phyloP scores from a whole-genome alignment of 208 protist species.

The Naegleria lovaniensis region DNA sequence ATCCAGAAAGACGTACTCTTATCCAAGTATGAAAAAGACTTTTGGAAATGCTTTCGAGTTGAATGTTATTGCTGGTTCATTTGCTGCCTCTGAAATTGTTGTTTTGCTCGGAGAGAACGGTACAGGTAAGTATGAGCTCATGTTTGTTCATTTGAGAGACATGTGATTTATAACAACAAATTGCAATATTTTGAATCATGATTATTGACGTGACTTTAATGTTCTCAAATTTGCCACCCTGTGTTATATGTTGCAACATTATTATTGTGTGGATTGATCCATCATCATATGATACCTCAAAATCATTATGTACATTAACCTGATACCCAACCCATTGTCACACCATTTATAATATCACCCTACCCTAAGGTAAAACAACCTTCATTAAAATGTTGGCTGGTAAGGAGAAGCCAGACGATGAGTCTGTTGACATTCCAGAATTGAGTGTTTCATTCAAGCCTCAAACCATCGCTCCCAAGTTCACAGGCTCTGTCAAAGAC shows the following conservation, averaged over 20 bases:
- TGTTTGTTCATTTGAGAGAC: conserved; percentile 31
- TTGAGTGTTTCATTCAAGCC: conserved; percentile 99
- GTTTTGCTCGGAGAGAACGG: conserved; percentile 99
- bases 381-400: conserved; percentile 41
- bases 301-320: too few relatives aligned
- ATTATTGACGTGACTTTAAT: background rate
- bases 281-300: too few relatives aligned
- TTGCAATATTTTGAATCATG: background rate
- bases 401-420: conserved; percentile 68
- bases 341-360: too few relatives aligned
- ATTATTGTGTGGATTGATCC: too few relatives aligned
- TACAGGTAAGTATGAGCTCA: conserved; percentile 99
- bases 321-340: too few relatives aligned
- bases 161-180: background rate
- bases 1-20: conserved; percentile 64
- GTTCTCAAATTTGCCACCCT: background rate
- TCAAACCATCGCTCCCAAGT: conserved; percentile 98
- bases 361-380: conserved; percentile 4
- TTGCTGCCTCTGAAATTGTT: conserved; percentile 97
- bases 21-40: conserved; percentile 94
- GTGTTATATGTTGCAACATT: background rate
- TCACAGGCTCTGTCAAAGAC: conserved; percentile 85
- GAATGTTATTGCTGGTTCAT: conserved; percentile 82
- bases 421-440: conserved; percentile 72
- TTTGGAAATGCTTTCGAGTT: conserved; percentile 83